phyloP scores from a whole-genome alignment of 352 stramenopile genomes.

The Phytophthora pinifolia region DNA sequence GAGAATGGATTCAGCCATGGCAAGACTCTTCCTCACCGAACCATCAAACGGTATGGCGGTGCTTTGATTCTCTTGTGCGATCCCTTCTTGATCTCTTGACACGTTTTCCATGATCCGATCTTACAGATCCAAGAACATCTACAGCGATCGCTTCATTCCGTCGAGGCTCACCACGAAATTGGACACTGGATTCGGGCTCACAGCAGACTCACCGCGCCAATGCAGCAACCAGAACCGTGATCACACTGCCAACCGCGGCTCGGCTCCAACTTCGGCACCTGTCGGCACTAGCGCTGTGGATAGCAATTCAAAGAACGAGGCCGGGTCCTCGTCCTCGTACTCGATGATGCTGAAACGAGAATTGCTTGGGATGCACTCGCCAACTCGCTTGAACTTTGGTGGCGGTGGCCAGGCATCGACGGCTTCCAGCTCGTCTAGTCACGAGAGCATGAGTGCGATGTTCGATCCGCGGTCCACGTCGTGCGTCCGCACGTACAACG shows the following conservation, averaged over 20 bases:
- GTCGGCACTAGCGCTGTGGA: constrained; percentile 4
- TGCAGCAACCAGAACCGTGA: constrained; percentile 30
- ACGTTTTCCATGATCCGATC: neutral
- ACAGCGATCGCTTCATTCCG: constrained; percentile 89
- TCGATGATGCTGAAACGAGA: constrained; percentile 83
- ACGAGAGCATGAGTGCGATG: constrained; percentile 30
- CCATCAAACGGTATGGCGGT: constrained; percentile 43
- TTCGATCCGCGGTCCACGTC: constrained; percentile 26
- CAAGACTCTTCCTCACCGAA: constrained; percentile 45
- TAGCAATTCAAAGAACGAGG: constrained; percentile 24
- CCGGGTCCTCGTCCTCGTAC: constrained; percentile 42
- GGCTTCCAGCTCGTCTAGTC: constrained; percentile 21
- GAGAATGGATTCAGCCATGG: constrained; percentile 36
- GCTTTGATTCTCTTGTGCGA: neutral
- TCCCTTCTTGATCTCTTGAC: constrained; percentile 1
- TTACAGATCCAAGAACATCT: constrained; percentile 73
- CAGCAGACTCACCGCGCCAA: constrained; percentile 43
- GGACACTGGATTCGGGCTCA: constrained; percentile 69
- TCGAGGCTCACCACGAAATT: constrained; percentile 71
- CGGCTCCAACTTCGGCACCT: constrained; percentile 3
- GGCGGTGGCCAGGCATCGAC: constrained; percentile 12
- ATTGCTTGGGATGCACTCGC: constrained; percentile 62
- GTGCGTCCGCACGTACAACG: constrained; percentile 32
- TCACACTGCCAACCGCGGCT: constrained; percentile 1
- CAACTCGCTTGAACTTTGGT: constrained; percentile 33